phyloP scores from a whole-genome alignment of 306 rosid species.

The Oemleria cerasiformis region DNA sequence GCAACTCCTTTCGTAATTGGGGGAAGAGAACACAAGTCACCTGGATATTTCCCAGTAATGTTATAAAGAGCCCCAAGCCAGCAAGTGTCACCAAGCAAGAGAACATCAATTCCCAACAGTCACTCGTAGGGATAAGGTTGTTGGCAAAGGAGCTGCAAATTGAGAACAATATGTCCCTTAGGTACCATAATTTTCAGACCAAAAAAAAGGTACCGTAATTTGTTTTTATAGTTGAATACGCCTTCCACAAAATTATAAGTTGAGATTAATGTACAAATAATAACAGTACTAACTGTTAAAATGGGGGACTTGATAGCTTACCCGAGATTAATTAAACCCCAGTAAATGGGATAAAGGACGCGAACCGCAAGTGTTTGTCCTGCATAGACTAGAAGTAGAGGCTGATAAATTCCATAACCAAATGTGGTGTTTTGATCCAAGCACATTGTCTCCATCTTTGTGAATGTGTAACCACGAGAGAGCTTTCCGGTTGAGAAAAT shows the following conservation, averaged over 20 bases:
- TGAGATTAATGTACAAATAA: too few species aligned
- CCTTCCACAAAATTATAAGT: too few species aligned
- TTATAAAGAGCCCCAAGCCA: conserved; percentile 33
- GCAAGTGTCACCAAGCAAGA: conserved; percentile 19
- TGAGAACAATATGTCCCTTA: too few species aligned
- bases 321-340: conserved; percentile 41
- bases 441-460: conserved; percentile 21
- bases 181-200: too few species aligned
- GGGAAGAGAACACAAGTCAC: conserved; percentile 1
- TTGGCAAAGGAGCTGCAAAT: conserved; percentile 38
- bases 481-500: not conserved
- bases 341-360: conserved; percentile 38
- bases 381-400: conserved; percentile 15
- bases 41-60: conserved; percentile 41
- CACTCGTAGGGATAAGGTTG: conserved; percentile 30
- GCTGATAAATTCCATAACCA: conserved; percentile 33
- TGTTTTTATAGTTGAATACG: too few species aligned
- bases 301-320: not conserved
- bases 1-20: too few species aligned
- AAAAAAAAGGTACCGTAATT: too few species aligned
- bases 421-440: conserved; percentile 29
- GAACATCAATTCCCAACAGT: conserved; percentile 25
- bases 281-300: too few species aligned
- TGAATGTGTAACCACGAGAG: not conserved
- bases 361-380: conserved; percentile 28